Evolutionary conservation across 1,284 basidiomycete genomes (phyloP).

Genomic region (Athelia psychrophila): DNA sequence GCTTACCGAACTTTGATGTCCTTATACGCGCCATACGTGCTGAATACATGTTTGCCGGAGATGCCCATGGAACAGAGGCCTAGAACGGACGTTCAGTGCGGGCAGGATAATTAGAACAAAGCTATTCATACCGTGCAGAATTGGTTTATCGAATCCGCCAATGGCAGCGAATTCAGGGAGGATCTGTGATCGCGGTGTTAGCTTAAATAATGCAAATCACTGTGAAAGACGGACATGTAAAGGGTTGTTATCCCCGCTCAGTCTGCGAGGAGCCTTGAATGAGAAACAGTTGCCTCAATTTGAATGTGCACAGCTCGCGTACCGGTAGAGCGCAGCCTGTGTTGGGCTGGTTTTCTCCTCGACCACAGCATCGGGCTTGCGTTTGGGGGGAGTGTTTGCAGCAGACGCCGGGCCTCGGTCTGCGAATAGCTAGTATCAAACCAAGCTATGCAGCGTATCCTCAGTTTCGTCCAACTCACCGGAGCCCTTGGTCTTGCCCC

Average conservation of each 20-base stretch:
- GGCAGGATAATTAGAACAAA: not conserved
- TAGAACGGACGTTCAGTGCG: slow-evolving; percentile 20
- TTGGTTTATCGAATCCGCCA: slow-evolving; percentile 93
- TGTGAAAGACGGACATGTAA: slow-evolving; percentile 63
- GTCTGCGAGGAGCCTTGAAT: slow-evolving; percentile 32
- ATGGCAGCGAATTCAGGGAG: slow-evolving; percentile 92
- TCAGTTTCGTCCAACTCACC: slow-evolving; percentile 42
- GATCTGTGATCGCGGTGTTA: slow-evolving; percentile 51
- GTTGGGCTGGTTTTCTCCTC: slow-evolving; percentile 82
- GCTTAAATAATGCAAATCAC: not conserved
- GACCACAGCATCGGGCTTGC: slow-evolving; percentile 79
- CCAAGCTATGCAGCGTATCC: not conserved
- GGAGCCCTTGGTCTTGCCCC: slow-evolving; percentile 83
- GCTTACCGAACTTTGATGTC: slow-evolving; percentile 95
- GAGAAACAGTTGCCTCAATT: slow-evolving; percentile 6
- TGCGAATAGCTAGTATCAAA: slow-evolving; percentile 24
- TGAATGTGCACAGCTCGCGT: slow-evolving; percentile 18
- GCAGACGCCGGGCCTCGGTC: slow-evolving; percentile 93
- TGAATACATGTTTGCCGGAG: slow-evolving; percentile 90
- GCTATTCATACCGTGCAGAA: slow-evolving; percentile 57
- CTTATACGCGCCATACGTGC: slow-evolving; percentile 82
- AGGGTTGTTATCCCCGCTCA: slow-evolving; percentile 92
- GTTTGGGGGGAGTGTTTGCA: slow-evolving; percentile 78
- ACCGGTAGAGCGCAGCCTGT: slow-evolving; percentile 94
- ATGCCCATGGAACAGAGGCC: slow-evolving; percentile 93